Base-by-base conservation (phyloP, 345 rosid species). In the Eucalyptus dawsonii region DNA sequence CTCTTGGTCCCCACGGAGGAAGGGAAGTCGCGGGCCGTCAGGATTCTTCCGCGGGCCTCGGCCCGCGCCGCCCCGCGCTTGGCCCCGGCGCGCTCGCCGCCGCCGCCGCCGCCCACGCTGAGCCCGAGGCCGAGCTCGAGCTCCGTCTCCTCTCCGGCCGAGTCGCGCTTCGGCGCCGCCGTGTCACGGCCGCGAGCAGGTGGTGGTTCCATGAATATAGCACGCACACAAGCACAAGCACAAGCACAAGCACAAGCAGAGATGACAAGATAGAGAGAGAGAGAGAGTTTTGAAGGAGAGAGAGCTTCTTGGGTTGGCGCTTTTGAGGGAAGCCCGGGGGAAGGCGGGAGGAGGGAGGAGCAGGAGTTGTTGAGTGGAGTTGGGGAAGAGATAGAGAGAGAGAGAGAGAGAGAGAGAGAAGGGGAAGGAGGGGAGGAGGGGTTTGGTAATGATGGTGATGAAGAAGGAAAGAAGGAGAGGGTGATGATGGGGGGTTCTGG, bases 401-500 rank as follows among this genome's bases (percentile, higher is more conserved):
- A n/a, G 40, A 31, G 47, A 45, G 45, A 44, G 9, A 44, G 40
- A 17, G 54, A 50, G 8, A 16, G 54, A 60, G 29, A 27, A 13
- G 29, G n/a, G 14, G 67, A 13, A 29, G 25, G 29, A 56, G 29
- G 25, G 9, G 25, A 24, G 4, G 21, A 4, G 76, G 7, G 85
- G 85, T n/a, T 15, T n/a, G 76, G 40, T n/a, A 65, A 65, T 65
- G 76, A 65, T 65, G 76, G 37, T 1, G 76, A 31, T 65, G 76
- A 13, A 65, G 76, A 65, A n/a, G 76, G 37, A 1, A 21, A 21
- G 47, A 42, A 40, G 85, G 25, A 72, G 81, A 76, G 0, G 91
- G 88, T 88, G 93, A 92, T 93, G 96, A 95, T 95, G 95, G 96
- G 96, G 96, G 90, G 89, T 90, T 92, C 94, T 95, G 97, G 95